phyloP scores from a whole-genome alignment of 2,329 filamentous ascomycete species.

The Beauveria pseudobassiana region DNA sequence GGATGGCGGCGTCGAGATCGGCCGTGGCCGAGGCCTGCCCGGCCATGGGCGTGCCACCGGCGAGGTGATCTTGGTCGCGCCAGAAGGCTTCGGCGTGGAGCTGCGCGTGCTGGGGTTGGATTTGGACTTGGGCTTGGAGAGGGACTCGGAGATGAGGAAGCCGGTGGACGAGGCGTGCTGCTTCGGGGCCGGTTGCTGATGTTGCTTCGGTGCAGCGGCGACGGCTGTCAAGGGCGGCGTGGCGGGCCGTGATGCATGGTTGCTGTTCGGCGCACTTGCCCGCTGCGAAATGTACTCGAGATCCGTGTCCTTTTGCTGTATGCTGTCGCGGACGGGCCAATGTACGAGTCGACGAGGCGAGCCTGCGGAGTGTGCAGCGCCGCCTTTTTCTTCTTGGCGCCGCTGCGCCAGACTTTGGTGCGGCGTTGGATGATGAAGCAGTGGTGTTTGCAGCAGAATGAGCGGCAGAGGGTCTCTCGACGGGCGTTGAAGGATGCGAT shows the following conservation, averaged over 20 bases:
- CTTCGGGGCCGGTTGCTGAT: slow-evolving; percentile 32
- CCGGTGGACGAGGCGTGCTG: slow-evolving; percentile 58
- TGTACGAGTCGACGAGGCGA: slow-evolving; percentile 52
- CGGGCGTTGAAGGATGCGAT: slow-evolving; percentile 75
- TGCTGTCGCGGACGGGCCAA: slow-evolving; percentile 56
- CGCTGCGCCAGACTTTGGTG: slow-evolving; percentile 42
- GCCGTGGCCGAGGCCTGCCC: slow-evolving; percentile 67
- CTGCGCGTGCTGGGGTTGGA: slow-evolving; percentile 44
- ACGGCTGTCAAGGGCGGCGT: slow-evolving; percentile 20
- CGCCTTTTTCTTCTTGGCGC: slow-evolving; percentile 49
- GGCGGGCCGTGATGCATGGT: slow-evolving; percentile 29
- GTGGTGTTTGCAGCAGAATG: slow-evolving; percentile 18
- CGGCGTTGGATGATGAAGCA: slow-evolving; percentile 21
- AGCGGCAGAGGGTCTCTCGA: slow-evolving; percentile 30
- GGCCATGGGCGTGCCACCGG: slow-evolving; percentile 75
- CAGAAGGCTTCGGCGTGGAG: slow-evolving; percentile 43
- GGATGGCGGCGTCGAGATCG: slow-evolving; percentile 73
- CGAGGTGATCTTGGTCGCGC: slow-evolving; percentile 59
- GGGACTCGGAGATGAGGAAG: slow-evolving; percentile 70
- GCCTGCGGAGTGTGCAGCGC: slow-evolving; percentile 56
- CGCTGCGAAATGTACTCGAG: slow-evolving; percentile 63
- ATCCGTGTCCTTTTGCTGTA: slow-evolving; percentile 68
- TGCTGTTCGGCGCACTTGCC: slow-evolving; percentile 32
- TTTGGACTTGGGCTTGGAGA: slow-evolving; percentile 49
- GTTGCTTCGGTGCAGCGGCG: background rate